Base-by-base conservation (phyloP, 202 grass and related monocot genomes). In the Saccharum hybrid region DNA sequence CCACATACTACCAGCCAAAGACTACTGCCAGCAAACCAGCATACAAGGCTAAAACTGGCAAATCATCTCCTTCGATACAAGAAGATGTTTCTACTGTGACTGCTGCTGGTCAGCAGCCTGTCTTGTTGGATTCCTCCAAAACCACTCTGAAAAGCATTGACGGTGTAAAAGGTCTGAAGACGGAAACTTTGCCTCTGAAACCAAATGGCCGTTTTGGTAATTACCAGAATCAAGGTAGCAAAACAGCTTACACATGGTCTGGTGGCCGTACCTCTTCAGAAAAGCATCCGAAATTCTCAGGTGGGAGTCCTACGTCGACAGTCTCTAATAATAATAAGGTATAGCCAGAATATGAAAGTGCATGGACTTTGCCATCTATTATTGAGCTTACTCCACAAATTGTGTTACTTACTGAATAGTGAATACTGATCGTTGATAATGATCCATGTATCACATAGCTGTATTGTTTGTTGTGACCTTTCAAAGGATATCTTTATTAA, bases 1-100 rank as follows among this genome's bases (percentile, higher is more conserved):
- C 89, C 48, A 72, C 81, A 10, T 94, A 90, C 68, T 68, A 92
- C 41, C 90, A 94, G 62, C 83, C 81, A 15, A 83, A 87, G 64
- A 66, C n/a, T 73, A 83, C 83, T 46, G 37, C 84, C 34, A 77
- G 40, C 66, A 95, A 85, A 69, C 57, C 83, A 65, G 13, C 41
- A 81, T 95, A 77, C 81, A 86, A 54, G 45, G n/a, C 71, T 76
- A 88, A 83, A 51, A 77, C 75, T 43, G 80, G 56, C 68, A 63
- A 52, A 86, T 42, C 66, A 46, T 21, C 61, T 28, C 68, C 74
- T 61, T 88, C 16, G 8, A 18, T 51, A 13, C 89, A 75, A 78
- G 64, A 73, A 62, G 77, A 76, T 49, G 74, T 85, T 81, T 89
- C 78, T 69, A 87, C 75, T 31, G 68, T 45, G 71, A 41, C 46